Evolutionary conservation across 768 basidiomycete genomes (phyloP).

Genomic region (Terana coerulea): DNA sequence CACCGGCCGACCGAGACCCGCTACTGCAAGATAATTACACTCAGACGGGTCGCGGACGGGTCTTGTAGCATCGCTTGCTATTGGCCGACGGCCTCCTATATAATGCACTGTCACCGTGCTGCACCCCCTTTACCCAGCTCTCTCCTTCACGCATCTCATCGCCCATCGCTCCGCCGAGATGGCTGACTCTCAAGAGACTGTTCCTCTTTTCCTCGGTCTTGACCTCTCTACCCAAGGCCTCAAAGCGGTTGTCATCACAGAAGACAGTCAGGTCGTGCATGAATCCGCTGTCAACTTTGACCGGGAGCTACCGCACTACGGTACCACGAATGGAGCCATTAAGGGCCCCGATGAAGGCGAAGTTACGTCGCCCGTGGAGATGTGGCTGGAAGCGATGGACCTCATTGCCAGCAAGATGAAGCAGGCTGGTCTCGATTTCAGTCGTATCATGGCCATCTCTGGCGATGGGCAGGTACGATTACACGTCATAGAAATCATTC

Average conservation of each 20-base stretch:
- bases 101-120: constrained; percentile 3
- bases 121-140: background rate
- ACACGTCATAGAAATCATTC: too few relatives aligned
- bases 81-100: constrained; percentile 10
- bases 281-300: constrained; percentile 79
- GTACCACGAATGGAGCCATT: constrained; percentile 63
- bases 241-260: constrained; percentile 67
- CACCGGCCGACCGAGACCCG: background rate
- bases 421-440: constrained; percentile 53
- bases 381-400: constrained; percentile 88
- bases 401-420: constrained; percentile 63
- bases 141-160: constrained; percentile 4
- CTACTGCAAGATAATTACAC: constrained; percentile 1
- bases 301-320: constrained; percentile 67
- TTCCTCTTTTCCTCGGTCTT: constrained; percentile 66
- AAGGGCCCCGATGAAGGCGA: constrained; percentile 63
- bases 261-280: constrained; percentile 54
- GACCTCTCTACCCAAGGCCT: constrained; percentile 86
- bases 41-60: constrained; percentile 15
- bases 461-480: constrained; percentile 71
- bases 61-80: background rate
- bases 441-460: constrained; percentile 58
- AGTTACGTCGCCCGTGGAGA: constrained; percentile 74
- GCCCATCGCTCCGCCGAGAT: background rate
- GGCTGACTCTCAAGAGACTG: constrained; percentile 3